Base-by-base conservation (phyloP, 169 alveolate species). In the Cryptosporidium baileyi region DNA sequence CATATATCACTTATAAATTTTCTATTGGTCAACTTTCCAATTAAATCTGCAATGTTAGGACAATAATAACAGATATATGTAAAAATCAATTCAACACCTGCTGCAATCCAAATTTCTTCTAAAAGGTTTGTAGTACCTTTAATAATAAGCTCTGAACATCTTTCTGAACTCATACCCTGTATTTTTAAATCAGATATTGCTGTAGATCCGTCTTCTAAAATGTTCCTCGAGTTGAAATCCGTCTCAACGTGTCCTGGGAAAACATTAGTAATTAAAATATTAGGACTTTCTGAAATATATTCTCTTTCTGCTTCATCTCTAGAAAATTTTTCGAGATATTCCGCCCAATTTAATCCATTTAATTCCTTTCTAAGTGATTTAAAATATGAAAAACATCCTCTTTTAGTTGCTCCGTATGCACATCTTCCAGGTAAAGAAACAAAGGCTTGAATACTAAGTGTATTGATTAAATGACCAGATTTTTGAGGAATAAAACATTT, bases 401-500 rank as follows among this genome's bases (percentile, higher is more conserved):
- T 51, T 13, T 74, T 74, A 47, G 74, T 74, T 17, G 85, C 85
- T 38, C 85, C 85, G 36, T 74, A 74, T 1, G 85, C 63, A 8
- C 85, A 74, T 59, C 85, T 51, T 1, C 85, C 85, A 38, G 85
- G 85, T n/a, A 74, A 47, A 51, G 59, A 57, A 26, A 74, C 54
- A 74, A 36, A 74, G 1, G 74, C 52, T 36, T 74, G 85, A 15
- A 74, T 54, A 38, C 85, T 74, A 52, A 54, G 32, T 0, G 85
- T 74, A 36, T 74, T 74, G n/a, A 74, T 41, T 74, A 74, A 49
- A 54, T 74, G 85, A 8, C 85, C 85, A 24, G 52, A 74, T 19
- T 19, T 74, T 74, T 74, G 85, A 7, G 85, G 85, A 36, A 74
- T 74, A 54, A 74, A 74, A 41, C 74, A 74, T 41, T 74, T 74